Evolutionary conservation across 129 eudicot genomes (phyloP).

Genomic region (Chrysanthemum seticuspe): DNA sequence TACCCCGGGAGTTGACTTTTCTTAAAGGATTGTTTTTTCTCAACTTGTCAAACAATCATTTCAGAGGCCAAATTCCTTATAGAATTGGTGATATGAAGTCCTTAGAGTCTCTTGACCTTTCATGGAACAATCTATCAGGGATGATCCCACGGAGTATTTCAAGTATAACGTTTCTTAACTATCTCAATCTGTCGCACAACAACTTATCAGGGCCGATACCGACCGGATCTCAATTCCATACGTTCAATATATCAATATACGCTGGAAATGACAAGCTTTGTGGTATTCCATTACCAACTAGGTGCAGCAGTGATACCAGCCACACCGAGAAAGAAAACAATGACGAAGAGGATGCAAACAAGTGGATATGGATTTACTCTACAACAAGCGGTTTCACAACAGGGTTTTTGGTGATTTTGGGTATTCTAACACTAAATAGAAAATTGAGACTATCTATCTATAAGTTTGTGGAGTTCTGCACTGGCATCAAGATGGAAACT

Average conservation of each 20-base stretch:
- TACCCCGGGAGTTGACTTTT: slow-evolving; percentile 20
- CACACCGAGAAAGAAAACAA: too few relatives aligned
- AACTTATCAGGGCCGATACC: slow-evolving; percentile 44
- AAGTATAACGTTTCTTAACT: slow-evolving; percentile 15
- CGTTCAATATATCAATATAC: slow-evolving; percentile 32
- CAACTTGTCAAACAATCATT: slow-evolving; percentile 36
- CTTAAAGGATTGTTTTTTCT: slow-evolving; percentile 25
- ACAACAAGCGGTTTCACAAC: slow-evolving; percentile 21
- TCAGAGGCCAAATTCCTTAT: slow-evolving; percentile 37
- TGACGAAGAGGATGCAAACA: background rate
- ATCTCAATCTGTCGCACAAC: slow-evolving; percentile 38
- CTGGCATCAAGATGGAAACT: background rate
- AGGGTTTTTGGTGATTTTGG: slow-evolving; percentile 23
- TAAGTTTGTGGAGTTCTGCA: slow-evolving; percentile 5
- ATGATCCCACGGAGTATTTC: slow-evolving; percentile 37
- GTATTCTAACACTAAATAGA: slow-evolving; percentile 1
- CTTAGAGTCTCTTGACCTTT: slow-evolving; percentile 39
- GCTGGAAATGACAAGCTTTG: slow-evolving; percentile 39
- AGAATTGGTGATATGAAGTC: slow-evolving; percentile 30
- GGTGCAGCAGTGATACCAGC: slow-evolving; percentile 12
- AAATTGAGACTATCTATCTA: slow-evolving; percentile 17
- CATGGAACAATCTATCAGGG: slow-evolving; percentile 36
- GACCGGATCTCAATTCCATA: slow-evolving; percentile 33
- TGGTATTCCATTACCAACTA: slow-evolving; percentile 36
- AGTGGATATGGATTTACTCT: slow-evolving; percentile 9